Evolutionary conservation across 2,329 filamentous ascomycete genomes (phyloP).

Genomic region (Biscogniauxia mediterranea): DNA sequence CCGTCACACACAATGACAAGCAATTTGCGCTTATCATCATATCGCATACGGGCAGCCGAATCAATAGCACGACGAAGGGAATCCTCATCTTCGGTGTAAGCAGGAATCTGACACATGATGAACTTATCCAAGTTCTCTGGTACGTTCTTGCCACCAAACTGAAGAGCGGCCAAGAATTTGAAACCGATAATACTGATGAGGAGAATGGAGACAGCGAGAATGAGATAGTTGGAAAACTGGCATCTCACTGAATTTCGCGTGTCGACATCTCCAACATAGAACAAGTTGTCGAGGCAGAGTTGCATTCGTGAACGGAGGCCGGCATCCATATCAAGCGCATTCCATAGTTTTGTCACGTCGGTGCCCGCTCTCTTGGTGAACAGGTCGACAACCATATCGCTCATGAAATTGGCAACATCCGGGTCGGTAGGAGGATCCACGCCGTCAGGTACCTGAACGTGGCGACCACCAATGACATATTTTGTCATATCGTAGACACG

Average conservation of each 20-base stretch:
- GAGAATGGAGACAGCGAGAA: constrained; percentile 79
- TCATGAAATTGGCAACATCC: constrained; percentile 76
- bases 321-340: constrained; percentile 60
- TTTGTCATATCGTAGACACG: constrained; percentile 87
- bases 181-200: constrained; percentile 81
- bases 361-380: constrained; percentile 74
- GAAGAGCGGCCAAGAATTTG: constrained; percentile 95
- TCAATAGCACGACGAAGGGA: constrained; percentile 96
- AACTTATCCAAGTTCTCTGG: constrained; percentile 98
- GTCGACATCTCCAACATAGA: constrained; percentile 89
- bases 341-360: constrained; percentile 83
- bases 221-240: constrained; percentile 84
- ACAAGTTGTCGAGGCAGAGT: constrained; percentile 86
- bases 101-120: constrained; percentile 94
- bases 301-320: constrained; percentile 66
- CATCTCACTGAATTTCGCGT: constrained; percentile 84
- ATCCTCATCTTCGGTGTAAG: constrained; percentile 97
- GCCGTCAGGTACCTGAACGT: constrained; percentile 56
- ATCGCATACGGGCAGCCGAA: constrained; percentile 90
- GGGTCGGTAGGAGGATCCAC: constrained; percentile 42
- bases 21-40: constrained; percentile 97
- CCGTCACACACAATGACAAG: constrained; percentile 91
- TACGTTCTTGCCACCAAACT: constrained; percentile 86
- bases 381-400: constrained; percentile 66
- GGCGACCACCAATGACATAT: constrained; percentile 75